A percentile compares a stretch with the other conserved stretches of the same genome.
Evolutionary conservation across 371 early-diverging fungal species (phyloP).

Genomic region (Entomophthora muscae): DNA sequence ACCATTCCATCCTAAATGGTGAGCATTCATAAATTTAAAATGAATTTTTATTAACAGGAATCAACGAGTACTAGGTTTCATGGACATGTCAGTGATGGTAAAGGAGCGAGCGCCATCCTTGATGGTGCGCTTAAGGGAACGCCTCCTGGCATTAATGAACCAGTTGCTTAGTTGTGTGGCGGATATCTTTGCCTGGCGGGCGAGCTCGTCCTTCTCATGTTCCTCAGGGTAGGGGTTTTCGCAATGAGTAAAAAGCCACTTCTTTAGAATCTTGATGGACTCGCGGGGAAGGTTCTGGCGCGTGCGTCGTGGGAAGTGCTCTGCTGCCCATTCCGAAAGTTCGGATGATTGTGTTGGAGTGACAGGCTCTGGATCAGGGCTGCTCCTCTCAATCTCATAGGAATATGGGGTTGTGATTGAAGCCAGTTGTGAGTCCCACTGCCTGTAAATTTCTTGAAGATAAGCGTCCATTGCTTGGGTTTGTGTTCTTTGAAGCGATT

Average conservation of each 20-base stretch:
- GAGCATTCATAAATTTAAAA: no score
- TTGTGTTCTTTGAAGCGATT: no score
- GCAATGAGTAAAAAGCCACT: conserved; percentile 3
- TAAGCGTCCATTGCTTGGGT: neutral
- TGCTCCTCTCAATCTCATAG: neutral
- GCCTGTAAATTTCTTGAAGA: neutral
- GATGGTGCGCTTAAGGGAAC: neutral
- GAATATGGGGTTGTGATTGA: neutral
- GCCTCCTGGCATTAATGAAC: conserved; percentile 8
- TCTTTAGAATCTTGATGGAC: neutral
- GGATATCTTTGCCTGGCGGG: neutral
- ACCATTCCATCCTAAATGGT: no score
- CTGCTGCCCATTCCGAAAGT: neutral
- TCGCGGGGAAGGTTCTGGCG: neutral
- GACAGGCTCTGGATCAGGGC: neutral
- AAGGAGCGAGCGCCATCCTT: neutral
- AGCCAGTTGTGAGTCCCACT: neutral
- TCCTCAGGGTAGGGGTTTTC: conserved; percentile 6
- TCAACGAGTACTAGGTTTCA: neutral
- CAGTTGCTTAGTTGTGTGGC: neutral
- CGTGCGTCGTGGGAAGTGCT: neutral
- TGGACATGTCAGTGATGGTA: neutral
- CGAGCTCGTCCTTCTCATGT: conserved; percentile 1
- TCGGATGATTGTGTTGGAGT: neutral
- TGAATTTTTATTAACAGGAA: no score